These are phyloP conservation scores for Trametes hirsuta DNA, from an alignment of 1,284 basidiomycete genomes.

Conservation along the genomic window DNA sequence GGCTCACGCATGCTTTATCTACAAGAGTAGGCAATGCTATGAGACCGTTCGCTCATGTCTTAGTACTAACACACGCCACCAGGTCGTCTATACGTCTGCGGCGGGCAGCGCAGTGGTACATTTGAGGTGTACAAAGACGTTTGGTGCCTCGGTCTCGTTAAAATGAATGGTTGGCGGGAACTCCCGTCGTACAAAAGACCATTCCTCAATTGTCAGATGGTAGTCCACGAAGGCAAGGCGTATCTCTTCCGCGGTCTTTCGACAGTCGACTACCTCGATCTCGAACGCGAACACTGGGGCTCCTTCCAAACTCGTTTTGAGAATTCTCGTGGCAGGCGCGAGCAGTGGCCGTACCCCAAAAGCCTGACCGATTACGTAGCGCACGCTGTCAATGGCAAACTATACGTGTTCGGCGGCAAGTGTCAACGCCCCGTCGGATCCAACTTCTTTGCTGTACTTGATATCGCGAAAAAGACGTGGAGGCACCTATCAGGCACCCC, in stretches of 20 bases:
- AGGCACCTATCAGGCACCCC: constrained; percentile 22
- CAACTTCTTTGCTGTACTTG: constrained; percentile 31
- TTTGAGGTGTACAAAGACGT: constrained; percentile 36
- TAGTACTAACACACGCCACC: background rate
- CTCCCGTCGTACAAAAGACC: constrained; percentile 33
- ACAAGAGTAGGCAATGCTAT: constrained; percentile 20
- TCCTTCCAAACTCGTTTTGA: constrained; percentile 34
- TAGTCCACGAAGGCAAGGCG: constrained; percentile 36
- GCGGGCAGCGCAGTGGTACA: constrained; percentile 37
- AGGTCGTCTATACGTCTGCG: constrained; percentile 40
- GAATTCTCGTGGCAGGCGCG: constrained; percentile 14
- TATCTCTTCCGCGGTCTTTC: constrained; percentile 37
- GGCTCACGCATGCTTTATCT: constrained; percentile 29
- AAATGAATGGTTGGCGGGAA: constrained; percentile 35
- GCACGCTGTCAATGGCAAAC: constrained; percentile 29
- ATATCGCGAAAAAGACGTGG: constrained; percentile 30
- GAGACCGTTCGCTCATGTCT: background rate
- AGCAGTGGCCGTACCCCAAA: constrained; percentile 33
- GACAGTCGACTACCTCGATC: constrained; percentile 38
- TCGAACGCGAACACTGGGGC: constrained; percentile 36
- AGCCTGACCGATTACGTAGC: constrained; percentile 32
- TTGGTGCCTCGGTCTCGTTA: constrained; percentile 37
- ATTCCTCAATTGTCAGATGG: constrained; percentile 32
- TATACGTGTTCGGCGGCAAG: constrained; percentile 35
- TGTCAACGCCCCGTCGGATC: constrained; percentile 24